Conservation (phyloP, 2,329 filamentous ascomycete species). For the Colletotrichum tamarilloi region DNA sequence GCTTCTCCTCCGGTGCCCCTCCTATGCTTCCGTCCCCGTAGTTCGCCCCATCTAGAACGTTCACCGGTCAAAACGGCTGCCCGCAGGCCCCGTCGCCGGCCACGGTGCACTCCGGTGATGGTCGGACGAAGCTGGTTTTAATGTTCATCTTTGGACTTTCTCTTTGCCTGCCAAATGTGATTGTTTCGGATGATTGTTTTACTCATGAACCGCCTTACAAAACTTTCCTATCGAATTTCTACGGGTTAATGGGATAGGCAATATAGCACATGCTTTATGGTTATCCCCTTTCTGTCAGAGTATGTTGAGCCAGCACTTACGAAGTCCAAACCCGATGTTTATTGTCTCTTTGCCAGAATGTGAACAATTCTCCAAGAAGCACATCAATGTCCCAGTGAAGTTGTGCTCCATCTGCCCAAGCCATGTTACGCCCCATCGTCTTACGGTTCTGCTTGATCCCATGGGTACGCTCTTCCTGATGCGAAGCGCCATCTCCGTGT, state of each 20-base stretch:
- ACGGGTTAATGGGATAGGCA: background rate
- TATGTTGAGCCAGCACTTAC: background rate
- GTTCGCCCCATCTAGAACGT: slow-evolving; percentile 11
- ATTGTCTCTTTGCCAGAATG: background rate
- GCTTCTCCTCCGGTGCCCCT: slow-evolving; percentile 2
- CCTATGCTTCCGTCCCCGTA: background rate
- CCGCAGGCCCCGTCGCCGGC: background rate
- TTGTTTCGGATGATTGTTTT: background rate
- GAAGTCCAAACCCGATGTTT: background rate
- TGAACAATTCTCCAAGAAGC: background rate
- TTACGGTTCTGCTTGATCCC: background rate
- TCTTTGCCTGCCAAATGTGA: background rate
- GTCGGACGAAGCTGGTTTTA: background rate
- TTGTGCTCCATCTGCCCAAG: background rate
- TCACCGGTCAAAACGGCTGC: slow-evolving; percentile 16
- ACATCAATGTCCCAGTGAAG: background rate
- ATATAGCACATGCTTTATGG: background rate
- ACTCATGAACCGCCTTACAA: background rate
- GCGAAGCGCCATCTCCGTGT: background rate
- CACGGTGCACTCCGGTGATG: slow-evolving; percentile 10
- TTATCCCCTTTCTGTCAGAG: background rate
- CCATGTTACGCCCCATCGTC: background rate
- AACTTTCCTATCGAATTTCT: background rate
- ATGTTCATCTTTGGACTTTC: background rate
- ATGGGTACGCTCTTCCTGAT: background rate